Conservation (phyloP, 2,329 filamentous ascomycete species). For the Lizonia empirigonia region DNA sequence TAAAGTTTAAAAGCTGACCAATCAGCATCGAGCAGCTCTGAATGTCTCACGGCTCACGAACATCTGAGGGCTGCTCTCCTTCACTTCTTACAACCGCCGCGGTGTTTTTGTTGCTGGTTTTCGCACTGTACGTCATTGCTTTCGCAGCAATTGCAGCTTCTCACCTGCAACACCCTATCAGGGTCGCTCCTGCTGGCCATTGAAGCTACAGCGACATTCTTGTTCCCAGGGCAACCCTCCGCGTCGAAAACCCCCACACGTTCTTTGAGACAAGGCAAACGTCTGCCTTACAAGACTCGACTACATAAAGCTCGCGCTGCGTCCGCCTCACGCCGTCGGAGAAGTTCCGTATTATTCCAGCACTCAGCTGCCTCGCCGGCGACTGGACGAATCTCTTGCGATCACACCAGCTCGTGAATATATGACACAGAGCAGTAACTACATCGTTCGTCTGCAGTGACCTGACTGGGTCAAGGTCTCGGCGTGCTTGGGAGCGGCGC, state of each 20-base stretch:
- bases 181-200: conserved; percentile 21
- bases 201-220: conserved; percentile 10
- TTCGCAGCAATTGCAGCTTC: conserved; percentile 20
- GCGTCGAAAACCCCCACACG: conserved; percentile 14
- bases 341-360: background rate
- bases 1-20: conserved; percentile 5
- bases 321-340: background rate
- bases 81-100: conserved; percentile 21
- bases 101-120: conserved; percentile 16
- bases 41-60: conserved; percentile 26
- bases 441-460: background rate
- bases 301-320: conserved; percentile 5
- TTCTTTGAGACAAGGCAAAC: conserved; percentile 24
- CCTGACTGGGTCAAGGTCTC: background rate
- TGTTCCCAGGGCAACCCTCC: conserved; percentile 35
- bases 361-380: conserved; percentile 1
- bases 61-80: conserved; percentile 20
- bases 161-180: background rate
- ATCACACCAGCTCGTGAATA: background rate
- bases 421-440: background rate
- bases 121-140: conserved; percentile 18
- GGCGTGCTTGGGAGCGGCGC: background rate
- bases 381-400: background rate
- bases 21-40: conserved; percentile 2
- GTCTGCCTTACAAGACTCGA: conserved; percentile 22